Evolutionary conservation across 768 basidiomycete genomes (phyloP), one percentile per base, ranked within the genome.

Genomic region (Sutorius australiensis): DNA sequence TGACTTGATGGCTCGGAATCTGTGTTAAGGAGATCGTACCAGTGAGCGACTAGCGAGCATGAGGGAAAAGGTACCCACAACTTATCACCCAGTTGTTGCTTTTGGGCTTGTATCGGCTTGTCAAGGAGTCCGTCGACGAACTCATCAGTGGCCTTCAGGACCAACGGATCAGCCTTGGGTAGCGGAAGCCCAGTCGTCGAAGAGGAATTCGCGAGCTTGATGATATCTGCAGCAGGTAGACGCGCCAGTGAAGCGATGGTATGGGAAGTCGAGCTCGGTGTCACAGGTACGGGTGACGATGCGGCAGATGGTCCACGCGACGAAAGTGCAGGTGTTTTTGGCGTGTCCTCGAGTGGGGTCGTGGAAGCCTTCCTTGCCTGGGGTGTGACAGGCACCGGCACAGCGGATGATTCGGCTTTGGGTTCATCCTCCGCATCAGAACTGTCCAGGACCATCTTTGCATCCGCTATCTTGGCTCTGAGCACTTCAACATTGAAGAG

Each of bases 401-500:
- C 57, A 9, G 66, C 47, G 17, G 60, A 24, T 3, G 64, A 38
- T 42, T 68, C 63, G 6, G 55, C 54, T 63, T 56, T 66, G 62
- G 50, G 33, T 49, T 74, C 77, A 11, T 76, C 78, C 14, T 81
- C 81, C 12, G 70, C 82, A 27, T 85, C 86, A 7, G 83, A 82
- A 55, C 81, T 85, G 38, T 92, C 89, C 53, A 95, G 68, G 19
- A 95, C 87, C 61, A 80, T 74, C 72, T 86, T 89, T 14, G 93
- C 93, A 59, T 93, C 92, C 1, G 79, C 79, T 17, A 95, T 73
- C 73, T 95, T 95, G 19, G 73, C 76, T 46, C 83, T 78, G 24
- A 95, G 76, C 28, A 91, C 79, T 60, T 94, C 91, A 12, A 77
- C 75, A 58, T 92, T 95, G 77, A 95, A 95, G 37, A 95, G 74